phyloP scores from a whole-genome alignment of 2,329 filamentous ascomycete genomes.

The Colletotrichum tabaci region DNA sequence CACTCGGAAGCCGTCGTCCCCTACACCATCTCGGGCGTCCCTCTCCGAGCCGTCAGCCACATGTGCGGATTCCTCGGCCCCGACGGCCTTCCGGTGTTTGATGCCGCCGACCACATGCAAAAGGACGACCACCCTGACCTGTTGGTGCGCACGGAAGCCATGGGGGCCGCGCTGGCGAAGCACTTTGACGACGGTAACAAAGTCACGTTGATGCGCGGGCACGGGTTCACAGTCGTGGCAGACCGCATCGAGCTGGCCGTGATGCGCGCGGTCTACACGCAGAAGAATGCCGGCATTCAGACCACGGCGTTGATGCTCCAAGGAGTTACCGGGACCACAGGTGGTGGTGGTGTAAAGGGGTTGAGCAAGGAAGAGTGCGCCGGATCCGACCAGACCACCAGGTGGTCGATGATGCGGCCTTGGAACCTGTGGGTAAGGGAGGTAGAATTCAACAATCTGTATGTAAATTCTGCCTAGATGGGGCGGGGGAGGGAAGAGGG shows the following conservation, averaged over 20 bases:
- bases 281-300: constrained; percentile 59
- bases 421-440: constrained; percentile 20
- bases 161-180: constrained; percentile 53
- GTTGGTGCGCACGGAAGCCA: constrained; percentile 53
- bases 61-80: constrained; percentile 60
- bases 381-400: constrained; percentile 5
- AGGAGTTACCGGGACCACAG: neutral
- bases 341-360: neutral
- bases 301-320: constrained; percentile 52
- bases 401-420: constrained; percentile 14
- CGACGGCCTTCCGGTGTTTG: constrained; percentile 50
- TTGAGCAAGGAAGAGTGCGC: constrained; percentile 6
- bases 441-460: neutral
- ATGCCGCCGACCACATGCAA: constrained; percentile 49
- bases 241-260: constrained; percentile 57
- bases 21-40: constrained; percentile 57
- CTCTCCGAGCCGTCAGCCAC: constrained; percentile 58
- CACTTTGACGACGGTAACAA: constrained; percentile 50
- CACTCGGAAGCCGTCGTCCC: constrained; percentile 60
- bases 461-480: neutral
- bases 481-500: too few relatives aligned
- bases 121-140: constrained; percentile 52
- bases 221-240: constrained; percentile 60
- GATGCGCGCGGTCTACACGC: constrained; percentile 59
- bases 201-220: constrained; percentile 61